phyloP scores from a whole-genome alignment of 2,329 filamentous ascomycete genomes.

The Chrysosphaeria jannelii region DNA sequence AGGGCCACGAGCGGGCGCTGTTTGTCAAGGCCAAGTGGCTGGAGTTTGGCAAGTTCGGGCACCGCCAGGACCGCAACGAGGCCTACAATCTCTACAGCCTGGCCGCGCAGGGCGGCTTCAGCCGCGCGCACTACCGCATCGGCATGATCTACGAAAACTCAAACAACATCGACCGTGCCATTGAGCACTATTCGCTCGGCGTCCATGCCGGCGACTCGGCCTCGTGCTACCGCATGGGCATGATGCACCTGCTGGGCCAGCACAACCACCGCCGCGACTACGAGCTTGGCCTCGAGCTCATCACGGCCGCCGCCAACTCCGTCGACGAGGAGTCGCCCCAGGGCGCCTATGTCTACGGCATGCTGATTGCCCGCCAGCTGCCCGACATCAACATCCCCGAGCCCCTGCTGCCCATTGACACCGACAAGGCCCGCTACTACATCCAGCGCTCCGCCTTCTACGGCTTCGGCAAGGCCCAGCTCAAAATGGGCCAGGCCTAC shows the following conservation, averaged over 20 bases:
- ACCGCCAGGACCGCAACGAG: slow-evolving; percentile 75
- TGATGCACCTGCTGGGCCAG: slow-evolving; percentile 91
- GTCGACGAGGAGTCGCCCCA: slow-evolving; percentile 93
- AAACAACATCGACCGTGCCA: slow-evolving; percentile 70
- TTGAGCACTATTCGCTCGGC: slow-evolving; percentile 68
- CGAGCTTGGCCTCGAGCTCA: slow-evolving; percentile 46
- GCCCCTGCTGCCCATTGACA: slow-evolving; percentile 35
- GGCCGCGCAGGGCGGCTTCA: slow-evolving; percentile 59
- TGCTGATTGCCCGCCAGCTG: slow-evolving; percentile 72
- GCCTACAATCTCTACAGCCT: slow-evolving; percentile 65
- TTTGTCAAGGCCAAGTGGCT: slow-evolving; percentile 93
- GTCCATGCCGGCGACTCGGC: slow-evolving; percentile 62
- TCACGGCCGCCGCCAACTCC: slow-evolving; percentile 52
- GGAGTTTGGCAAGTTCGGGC: slow-evolving; percentile 89
- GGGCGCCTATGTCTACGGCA: slow-evolving; percentile 81
- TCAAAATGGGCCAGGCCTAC: slow-evolving; percentile 91
- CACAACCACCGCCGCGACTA: slow-evolving; percentile 71
- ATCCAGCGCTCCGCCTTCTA: slow-evolving; percentile 92
- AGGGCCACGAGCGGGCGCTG: slow-evolving; percentile 74
- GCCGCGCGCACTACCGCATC: slow-evolving; percentile 79
- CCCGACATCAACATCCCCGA: slow-evolving; percentile 68
- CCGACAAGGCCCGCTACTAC: slow-evolving; percentile 48
- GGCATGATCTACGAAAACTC: slow-evolving; percentile 96
- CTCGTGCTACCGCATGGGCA: slow-evolving; percentile 60
- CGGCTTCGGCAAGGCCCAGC: slow-evolving; percentile 82